Evolutionary conservation across 768 basidiomycete genomes (phyloP), one percentile per base, ranked within the genome.

Genomic region (Russula compacta): DNA sequence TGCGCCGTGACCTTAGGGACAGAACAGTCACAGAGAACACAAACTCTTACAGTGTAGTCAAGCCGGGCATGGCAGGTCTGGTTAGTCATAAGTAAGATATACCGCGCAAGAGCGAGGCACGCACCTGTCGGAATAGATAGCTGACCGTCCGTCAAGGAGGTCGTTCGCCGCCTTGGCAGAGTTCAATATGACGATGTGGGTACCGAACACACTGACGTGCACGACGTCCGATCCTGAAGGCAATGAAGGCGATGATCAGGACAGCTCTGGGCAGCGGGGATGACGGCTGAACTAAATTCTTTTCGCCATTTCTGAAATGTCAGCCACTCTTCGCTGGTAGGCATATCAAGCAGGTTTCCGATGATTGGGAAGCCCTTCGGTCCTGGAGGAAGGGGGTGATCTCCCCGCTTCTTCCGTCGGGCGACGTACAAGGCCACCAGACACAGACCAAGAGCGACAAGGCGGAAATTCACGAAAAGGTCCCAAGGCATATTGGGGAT

Each of bases 81-180:
- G n/a, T 33, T 29, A 9, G 40, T 19, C 42, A 21, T 58, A 11
- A 58, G 40, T 10, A 51, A 10, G 10, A 11, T n/a, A 36, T 19
- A 14, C 29, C 9, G 9, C 1, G 36, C 12, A 35, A 43, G 33
- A 11, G 43, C 5, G 33, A 6, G 40, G 7, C n/a, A 38, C 47
- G n/a, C 17, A 61, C 60, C 54, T 54, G 21, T 61, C 53, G 29
- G 60, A 61, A 6, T 61, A 61, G 35, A 61, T 48, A 0, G 60
- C 53, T 6, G 53, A 56, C 36, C 54, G 53, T 3, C 24, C 17
- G 6, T 51, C 49, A 15, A 61, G 49, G 19, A 61, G 42, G 6
- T 61, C 60, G 8, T 33, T 56, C 17, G 54, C 49, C 4, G 54
- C 53, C 33, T 49, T 56, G 8, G 54, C 47, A 29, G 60, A 61